Conservation (phyloP, 192 early-diverging fungal genomes). For the Coemansia reversa region DNA sequence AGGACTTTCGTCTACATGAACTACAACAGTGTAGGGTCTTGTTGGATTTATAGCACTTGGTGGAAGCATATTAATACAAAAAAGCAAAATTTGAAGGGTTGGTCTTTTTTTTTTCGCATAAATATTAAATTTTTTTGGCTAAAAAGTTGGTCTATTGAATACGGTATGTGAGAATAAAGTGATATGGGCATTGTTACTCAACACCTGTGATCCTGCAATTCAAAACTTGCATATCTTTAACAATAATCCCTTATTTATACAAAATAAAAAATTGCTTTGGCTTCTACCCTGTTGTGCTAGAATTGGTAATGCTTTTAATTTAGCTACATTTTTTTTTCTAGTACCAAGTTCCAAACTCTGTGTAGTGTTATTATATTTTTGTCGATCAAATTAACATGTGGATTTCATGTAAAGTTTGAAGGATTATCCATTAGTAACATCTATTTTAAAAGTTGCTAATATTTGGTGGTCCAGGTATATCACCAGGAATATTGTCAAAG, state of each 20-base stretch:
- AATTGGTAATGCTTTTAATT: no score
- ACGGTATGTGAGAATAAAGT: background rate
- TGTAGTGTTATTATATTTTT: no score
- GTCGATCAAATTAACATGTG: no score
- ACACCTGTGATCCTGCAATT: background rate
- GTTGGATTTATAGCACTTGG: slow-evolving; percentile 11
- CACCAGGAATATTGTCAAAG: no score
- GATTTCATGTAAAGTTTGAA: background rate
- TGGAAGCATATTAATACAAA: background rate
- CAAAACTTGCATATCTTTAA: background rate
- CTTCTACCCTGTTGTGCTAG: no score
- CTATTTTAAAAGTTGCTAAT: background rate
- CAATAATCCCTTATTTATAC: no score
- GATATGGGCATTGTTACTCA: background rate
- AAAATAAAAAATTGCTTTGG: no score
- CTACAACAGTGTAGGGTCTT: slow-evolving; percentile 51
- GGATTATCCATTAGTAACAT: background rate
- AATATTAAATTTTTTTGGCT: background rate
- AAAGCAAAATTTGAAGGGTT: background rate
- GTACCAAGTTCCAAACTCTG: no score
- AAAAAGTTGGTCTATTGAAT: background rate
- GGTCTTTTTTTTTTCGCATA: background rate
- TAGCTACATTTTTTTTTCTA: no score
- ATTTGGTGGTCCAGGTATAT: background rate
- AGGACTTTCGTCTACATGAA: slow-evolving; percentile 37